Evolutionary conservation across 129 eudicot species (phyloP), one percentile per base, ranked within the genome.

Genomic region (Centaurea solstitialis): DNA sequence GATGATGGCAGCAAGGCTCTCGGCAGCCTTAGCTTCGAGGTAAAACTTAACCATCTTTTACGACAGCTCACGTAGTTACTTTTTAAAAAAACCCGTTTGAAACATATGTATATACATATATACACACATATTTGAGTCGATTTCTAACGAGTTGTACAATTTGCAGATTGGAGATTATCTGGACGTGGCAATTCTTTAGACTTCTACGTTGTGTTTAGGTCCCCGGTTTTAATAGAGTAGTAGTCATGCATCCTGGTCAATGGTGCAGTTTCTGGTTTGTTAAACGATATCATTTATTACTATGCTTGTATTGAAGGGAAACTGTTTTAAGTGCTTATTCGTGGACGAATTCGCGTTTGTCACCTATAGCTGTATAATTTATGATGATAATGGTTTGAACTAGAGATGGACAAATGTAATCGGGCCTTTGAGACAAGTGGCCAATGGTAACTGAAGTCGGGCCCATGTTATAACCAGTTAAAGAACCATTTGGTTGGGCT

Each of bases 91-190:
- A 26, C 30, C 30, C 30, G 30, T 26, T 26, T 26, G 30, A 26
- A 26, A 26, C 30, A 26, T 26, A 2, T 26, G 30, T 26, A 26
- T 26, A 26, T 26, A 26, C 2, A 26, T 26, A 26, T 26, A 26
- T 26, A 26, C 30, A 26, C 30, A 26, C 30, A 26, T 26, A 26
- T 26, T 26, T 26, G 65, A 61, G 43, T 13, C 26, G 15, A 40
- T 73, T 33, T 47, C 81, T 84, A 69, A 84, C 59, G 8, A 20
- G 64, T 30, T 10, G 38, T 30, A 8, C 24, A 81, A 70, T 79
- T 59, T 83, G 84, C 97, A 93, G 98, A 91, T 93, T 43, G 98
- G 98, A 61, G 98, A 93, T 80, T 93, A 93, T 82, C 86, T 93
- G 84, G 98, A 91, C 57, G 97, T 93, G 62, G 98, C 98, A 61